Evolutionary conservation across 495 filamentous ascomycete species (phyloP), one percentile per base, ranked within the genome.

Genomic region (Penicillium crystallinum): DNA sequence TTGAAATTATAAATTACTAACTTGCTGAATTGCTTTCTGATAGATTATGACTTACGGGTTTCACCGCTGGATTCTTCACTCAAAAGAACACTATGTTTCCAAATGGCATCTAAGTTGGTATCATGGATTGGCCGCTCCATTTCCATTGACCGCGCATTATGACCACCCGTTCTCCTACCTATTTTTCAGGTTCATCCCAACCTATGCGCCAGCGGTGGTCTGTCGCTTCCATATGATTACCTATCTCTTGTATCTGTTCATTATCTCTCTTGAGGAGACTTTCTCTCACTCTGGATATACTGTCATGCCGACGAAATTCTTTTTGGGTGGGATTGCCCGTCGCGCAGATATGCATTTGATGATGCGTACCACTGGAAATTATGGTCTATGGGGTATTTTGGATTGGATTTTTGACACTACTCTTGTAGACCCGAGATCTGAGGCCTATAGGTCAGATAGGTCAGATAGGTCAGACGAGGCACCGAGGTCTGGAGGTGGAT

Each of bases 151-250:
- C 55, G 85, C 77, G 35, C 84, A 85, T 61, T 89, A 89, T 63
- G 90, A 97, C 67, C 89, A 96, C 57, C 90, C 91, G 0, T 27
- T 86, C n/a, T 71, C 81, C 4, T 87, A 90, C 55, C 68, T 95
- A 1, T 58, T 95, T 10, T 70, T 74, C 46, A 81, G 77, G 41
- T 88, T 89, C 59, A 33, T 91, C 17, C 91, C 91, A 0, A 77
- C 82, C 15, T 91, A 89, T 65, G 57, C 86, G 3, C 89, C 91
- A 8, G 84, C 86, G 1, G 62, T 75, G 53, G 64, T 77, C 14
- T 85, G 81, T 70, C 85, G 71, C 62, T 83, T 79, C 46, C 91
- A 97, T 68, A 74, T 95, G 42, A 73, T 96, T 45, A 91, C 88
- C 1, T 95, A 83, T 73, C 76, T 90, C 43, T 33, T 91, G 18